A percentile compares a stretch with the other conserved stretches of the same genome.
These are phyloP conservation scores for Epithele typhae DNA, from an alignment of 768 basidiomycete genomes.

Conservation along the genomic window DNA sequence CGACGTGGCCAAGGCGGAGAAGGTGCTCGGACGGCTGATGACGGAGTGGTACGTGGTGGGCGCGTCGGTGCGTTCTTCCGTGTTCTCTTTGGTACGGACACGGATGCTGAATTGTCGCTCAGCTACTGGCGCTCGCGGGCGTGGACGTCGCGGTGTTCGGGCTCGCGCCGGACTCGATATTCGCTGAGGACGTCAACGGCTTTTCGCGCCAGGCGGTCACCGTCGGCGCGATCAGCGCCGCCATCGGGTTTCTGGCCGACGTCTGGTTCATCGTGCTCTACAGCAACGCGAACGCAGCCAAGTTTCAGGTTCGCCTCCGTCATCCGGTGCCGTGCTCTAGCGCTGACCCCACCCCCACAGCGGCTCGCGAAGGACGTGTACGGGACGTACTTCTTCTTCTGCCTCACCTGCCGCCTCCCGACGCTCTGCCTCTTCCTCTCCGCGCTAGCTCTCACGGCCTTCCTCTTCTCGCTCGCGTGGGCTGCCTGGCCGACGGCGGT, in stretches of 20 bases:
- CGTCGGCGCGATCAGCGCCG: conserved; percentile 54
- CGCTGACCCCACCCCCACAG: conserved; percentile 24
- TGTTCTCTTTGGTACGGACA: not conserved
- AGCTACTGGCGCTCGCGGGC: conserved; percentile 59
- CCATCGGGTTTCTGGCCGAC: conserved; percentile 58
- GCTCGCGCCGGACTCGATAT: conserved; percentile 46
- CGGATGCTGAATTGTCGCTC: not conserved
- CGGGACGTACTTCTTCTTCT: conserved; percentile 62
- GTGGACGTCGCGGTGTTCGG: conserved; percentile 59
- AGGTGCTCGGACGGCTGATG: conserved; percentile 42
- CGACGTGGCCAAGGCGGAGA: conserved; percentile 42
- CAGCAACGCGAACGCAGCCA: conserved; percentile 44
- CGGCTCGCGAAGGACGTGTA: conserved; percentile 51
- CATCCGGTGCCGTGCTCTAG: not conserved
- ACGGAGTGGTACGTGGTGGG: conserved; percentile 65
- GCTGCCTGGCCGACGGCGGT: conserved; percentile 61
- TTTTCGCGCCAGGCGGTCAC: conserved; percentile 51
- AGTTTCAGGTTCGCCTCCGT: conserved; percentile 54
- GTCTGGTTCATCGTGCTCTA: conserved; percentile 68
- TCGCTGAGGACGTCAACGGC: conserved; percentile 42
- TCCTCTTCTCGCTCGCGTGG: conserved; percentile 59
- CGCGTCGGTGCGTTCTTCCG: conserved; percentile 44
- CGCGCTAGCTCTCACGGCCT: conserved; percentile 52
- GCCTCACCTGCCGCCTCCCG: conserved; percentile 61
- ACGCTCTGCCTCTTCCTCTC: conserved; percentile 56